Conservation (phyloP, 1,139 yeast species). For the Candida frijolesensis region DNA sequence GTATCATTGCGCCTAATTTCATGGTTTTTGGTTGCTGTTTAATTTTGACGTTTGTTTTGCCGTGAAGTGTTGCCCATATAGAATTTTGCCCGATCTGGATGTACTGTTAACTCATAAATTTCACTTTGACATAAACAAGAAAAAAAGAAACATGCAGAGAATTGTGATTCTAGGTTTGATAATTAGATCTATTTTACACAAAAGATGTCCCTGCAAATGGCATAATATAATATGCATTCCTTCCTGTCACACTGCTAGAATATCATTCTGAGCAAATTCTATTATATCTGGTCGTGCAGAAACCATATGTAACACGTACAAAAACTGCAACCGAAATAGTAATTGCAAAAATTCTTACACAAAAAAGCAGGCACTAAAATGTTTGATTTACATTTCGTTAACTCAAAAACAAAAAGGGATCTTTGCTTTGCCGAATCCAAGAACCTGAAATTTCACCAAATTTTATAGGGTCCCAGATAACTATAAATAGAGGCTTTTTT, state of each 20-base stretch:
- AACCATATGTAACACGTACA: neutral
- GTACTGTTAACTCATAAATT: neutral
- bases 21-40: too few species aligned
- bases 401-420: neutral
- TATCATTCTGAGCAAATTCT: neutral
- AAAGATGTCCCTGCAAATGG: neutral
- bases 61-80: neutral
- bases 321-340: neutral
- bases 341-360: neutral
- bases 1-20: too few species aligned
- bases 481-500: neutral
- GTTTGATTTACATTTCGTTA: neutral
- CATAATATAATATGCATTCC: neutral
- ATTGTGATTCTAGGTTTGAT: neutral
- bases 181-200: neutral
- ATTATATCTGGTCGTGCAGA: neutral
- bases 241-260: neutral
- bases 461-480: neutral
- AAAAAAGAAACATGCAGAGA: neutral
- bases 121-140: neutral
- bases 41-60: neutral
- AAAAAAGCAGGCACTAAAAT: neutral
- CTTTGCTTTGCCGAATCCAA: neutral
- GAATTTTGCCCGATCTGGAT: neutral
- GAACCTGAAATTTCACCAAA: neutral